Conservation (phyloP, 2,329 filamentous ascomycete genomes). For the Fusarium fujikuroi region DNA sequence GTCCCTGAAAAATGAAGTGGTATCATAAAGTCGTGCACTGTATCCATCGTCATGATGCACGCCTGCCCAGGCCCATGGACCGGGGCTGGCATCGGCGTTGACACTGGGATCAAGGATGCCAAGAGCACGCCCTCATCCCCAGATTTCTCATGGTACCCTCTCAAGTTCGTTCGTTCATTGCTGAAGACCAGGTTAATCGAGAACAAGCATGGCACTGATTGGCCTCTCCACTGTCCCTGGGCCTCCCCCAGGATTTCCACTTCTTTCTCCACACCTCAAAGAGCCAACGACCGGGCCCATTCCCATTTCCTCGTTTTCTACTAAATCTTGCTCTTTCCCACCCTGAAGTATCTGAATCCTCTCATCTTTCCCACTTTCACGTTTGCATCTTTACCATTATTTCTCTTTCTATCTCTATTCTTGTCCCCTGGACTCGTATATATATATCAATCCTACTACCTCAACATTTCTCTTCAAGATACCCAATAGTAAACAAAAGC, state of each 20-base stretch:
- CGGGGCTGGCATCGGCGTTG: not conserved
- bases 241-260: slow-evolving; percentile 46
- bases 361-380: slow-evolving; percentile 24
- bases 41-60: slow-evolving; percentile 27
- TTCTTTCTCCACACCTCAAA: slow-evolving; percentile 42
- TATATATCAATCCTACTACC: slow-evolving; percentile 5
- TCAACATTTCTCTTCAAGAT: slow-evolving; percentile 13
- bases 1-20: slow-evolving; percentile 7
- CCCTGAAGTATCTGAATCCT: slow-evolving; percentile 25
- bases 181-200: not conserved
- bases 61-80: slow-evolving; percentile 7
- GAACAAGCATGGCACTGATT: slow-evolving; percentile 28
- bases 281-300: slow-evolving; percentile 15
- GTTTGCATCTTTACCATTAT: slow-evolving; percentile 6
- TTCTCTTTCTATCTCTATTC: slow-evolving; percentile 2
- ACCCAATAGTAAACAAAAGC: slow-evolving; percentile 7
- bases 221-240: slow-evolving; percentile 38
- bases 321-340: slow-evolving; percentile 40
- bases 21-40: slow-evolving; percentile 24
- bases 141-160: slow-evolving; percentile 1
- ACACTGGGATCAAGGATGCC: slow-evolving; percentile 3
- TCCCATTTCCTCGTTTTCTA: slow-evolving; percentile 41
- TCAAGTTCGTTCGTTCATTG: not conserved
- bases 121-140: slow-evolving; percentile 24
- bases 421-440: not conserved